Evolutionary conservation across 164 flowering plant genomes (phyloP), one percentile per base, ranked within the genome.

Genomic region (Buxus sempervirens): DNA sequence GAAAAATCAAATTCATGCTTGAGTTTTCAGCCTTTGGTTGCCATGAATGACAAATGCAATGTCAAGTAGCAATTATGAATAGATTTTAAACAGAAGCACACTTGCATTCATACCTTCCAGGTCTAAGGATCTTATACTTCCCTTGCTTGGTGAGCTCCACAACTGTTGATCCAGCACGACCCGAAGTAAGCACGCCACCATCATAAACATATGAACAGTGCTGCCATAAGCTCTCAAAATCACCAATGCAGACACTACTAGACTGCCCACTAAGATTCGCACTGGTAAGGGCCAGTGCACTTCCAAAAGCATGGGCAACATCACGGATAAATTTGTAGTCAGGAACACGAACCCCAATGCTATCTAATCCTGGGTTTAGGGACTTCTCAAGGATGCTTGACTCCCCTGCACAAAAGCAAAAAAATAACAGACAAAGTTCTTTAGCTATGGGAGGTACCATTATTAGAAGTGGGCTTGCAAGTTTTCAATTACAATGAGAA

Each of bases 121-220:
- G n/a, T n/a, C n/a, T n/a, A n/a, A n/a, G n/a, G n/a, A n/a, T n/a
- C n/a, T n/a, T n/a, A n/a, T n/a, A n/a, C n/a, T n/a, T n/a, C n/a
- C n/a, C n/a, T n/a, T n/a, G n/a, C n/a, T n/a, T n/a, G n/a, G n/a
- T n/a, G 70, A 96, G 89, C 74, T 92, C 99, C 58, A 96, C 88
- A 55, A 93, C 77, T 5, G 98, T 96, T 48, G 99, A 96, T 70
- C 99, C 98, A 58, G 93, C 90, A 45, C 95, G 97, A 23, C 98
- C 95, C 9, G 87, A 74, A 27, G 98, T 97, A 68, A 96, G 95
- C 64, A 82, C 67, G 24, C 98, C 98, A 20, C 96, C 95, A n/a
- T n/a, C n/a, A n/a, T n/a, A n/a, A n/a, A n/a, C n/a, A n/a, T n/a
- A n/a, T n/a, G n/a, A n/a, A n/a, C n/a, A n/a, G n/a, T n/a, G n/a